Conservation (phyloP, 2,329 filamentous ascomycete genomes). For the Colletotrichum acutatum region DNA sequence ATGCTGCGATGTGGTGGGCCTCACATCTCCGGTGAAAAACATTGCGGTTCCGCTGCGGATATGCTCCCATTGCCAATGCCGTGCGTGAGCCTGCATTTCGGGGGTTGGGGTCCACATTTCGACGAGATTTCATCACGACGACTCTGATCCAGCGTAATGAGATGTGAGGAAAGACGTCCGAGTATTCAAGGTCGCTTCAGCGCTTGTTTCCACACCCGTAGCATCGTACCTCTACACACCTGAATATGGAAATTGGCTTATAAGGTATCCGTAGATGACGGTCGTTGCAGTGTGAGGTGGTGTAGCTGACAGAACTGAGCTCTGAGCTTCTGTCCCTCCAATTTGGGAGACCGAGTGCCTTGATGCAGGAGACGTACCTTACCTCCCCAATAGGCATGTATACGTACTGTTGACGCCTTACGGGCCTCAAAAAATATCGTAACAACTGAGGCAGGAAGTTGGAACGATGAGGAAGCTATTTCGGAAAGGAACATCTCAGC, state of each 20-base stretch:
- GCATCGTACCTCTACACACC: background rate
- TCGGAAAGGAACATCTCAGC: background rate
- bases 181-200: background rate
- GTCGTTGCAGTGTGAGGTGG: background rate
- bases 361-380: background rate
- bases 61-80: background rate
- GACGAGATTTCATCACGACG: slow-evolving; percentile 5
- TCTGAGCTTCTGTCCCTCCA: background rate
- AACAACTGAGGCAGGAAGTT: background rate
- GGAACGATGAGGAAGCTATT: background rate
- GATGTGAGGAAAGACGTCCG: background rate
- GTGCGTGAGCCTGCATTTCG: background rate
- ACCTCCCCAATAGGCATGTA: background rate
- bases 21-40: slow-evolving; percentile 6
- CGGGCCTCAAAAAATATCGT: background rate
- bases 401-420: background rate
- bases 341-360: background rate
- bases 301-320: background rate
- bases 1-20: slow-evolving; percentile 14
- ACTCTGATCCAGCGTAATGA: background rate
- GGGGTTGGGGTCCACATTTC: background rate
- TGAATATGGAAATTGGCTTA: background rate
- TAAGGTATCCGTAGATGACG: background rate
- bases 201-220: background rate
- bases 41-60: background rate